Evolutionary conservation across 345 rosid species (phyloP).

Genomic region (Hibiscus tridactylites): DNA sequence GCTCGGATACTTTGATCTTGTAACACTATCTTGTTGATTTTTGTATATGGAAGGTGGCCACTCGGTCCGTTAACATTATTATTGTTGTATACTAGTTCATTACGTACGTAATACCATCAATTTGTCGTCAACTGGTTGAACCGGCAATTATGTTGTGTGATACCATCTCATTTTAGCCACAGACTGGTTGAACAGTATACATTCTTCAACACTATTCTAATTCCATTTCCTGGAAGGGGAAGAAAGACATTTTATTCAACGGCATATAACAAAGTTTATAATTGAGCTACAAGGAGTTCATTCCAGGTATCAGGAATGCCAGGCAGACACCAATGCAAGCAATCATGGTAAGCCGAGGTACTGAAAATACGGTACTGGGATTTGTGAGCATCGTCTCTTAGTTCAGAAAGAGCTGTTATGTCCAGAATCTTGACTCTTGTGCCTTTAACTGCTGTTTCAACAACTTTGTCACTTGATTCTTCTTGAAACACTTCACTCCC

Average conservation of each 20-base stretch:
- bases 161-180: not conserved
- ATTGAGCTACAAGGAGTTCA: conserved; percentile 45
- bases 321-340: conserved; percentile 69
- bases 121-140: not conserved
- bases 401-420: conserved; percentile 51
- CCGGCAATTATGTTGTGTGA: not conserved
- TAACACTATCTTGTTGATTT: not conserved
- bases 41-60: not conserved
- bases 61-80: not conserved
- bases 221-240: not conserved
- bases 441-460: conserved; percentile 50
- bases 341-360: conserved; percentile 44
- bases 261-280: not conserved
- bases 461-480: conserved; percentile 48
- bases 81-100: not conserved
- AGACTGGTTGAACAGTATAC: not conserved
- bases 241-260: not conserved
- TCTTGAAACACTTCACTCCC: conserved; percentile 59
- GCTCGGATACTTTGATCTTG: not conserved
- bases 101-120: not conserved
- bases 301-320: conserved; percentile 78
- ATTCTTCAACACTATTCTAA: not conserved
- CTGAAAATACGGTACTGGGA: conserved; percentile 47
- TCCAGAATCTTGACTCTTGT: conserved; percentile 59
- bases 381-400: conserved; percentile 75